Conservation (phyloP, 179 eudicot genomes). For the Patellifolia procumbens region DNA sequence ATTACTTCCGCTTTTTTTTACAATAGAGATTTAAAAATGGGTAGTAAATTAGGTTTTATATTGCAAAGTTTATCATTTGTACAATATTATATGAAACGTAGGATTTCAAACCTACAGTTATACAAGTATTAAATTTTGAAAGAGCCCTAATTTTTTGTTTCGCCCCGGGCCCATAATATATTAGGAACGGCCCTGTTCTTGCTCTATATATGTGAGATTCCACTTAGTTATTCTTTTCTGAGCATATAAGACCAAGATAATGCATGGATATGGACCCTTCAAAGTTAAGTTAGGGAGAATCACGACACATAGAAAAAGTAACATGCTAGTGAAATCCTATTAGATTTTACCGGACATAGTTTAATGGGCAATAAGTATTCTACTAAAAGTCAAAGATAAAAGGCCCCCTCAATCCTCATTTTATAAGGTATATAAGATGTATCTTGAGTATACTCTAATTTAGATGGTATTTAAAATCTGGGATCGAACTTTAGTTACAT, state of each 20-base stretch:
- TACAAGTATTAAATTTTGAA: too few species aligned
- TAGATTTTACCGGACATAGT: conserved; percentile 7
- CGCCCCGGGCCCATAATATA: too few species aligned
- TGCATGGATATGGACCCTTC: conserved; percentile 19
- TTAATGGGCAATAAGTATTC: conserved; percentile 10
- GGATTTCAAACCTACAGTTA: too few species aligned
- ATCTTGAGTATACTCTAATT: not conserved
- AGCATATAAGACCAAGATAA: not conserved
- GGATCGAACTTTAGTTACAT: too few species aligned
- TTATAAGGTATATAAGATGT: not conserved
- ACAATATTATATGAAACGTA: too few species aligned
- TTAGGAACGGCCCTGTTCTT: too few species aligned
- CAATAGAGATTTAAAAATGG: too few species aligned
- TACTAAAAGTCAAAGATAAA: conserved; percentile 7
- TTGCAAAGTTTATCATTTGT: too few species aligned
- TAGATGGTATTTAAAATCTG: too few species aligned
- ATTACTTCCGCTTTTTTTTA: too few species aligned
- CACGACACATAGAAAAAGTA: conserved; percentile 4
- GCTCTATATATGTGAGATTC: not conserved
- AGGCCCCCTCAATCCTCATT: not conserved
- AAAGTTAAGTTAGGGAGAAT: conserved; percentile 13
- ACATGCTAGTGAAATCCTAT: conserved; percentile 16
- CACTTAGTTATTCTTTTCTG: not conserved
- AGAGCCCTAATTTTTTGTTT: too few species aligned
- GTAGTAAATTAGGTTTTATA: too few species aligned